Evolutionary conservation across 306 rosid species (phyloP), one percentile per base, ranked within the genome.

Genomic region (Oemleria cerasiformis): DNA sequence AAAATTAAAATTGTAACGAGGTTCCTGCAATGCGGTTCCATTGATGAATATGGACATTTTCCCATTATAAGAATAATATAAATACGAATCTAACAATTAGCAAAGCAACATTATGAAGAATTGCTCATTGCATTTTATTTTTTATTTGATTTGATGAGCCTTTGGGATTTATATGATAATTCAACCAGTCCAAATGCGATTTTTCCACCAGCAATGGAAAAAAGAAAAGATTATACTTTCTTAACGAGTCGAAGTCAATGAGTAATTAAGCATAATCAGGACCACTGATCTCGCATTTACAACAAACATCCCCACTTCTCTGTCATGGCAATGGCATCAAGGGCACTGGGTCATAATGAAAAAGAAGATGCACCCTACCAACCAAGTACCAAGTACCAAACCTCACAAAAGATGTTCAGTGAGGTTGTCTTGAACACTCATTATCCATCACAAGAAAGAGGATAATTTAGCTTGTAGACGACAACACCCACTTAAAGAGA

Each of bases 381-480:
- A 25, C 30, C 30, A 25, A 1, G 30, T 25, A 25, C 30, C 30
- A 51, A 51, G 23, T 5, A 21, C 11, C 4, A 7, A 8, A 4
- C 13, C 6, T 20, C 34, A 41, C 51, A 70, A 55, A 70, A n/a
- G 9, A 20, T 11, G 51, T 70, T 40, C 64, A 12, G 13, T 68
- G 14, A 19, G n/a, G 49, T 19, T 68, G 17, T 51, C 51, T 51
- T 2, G 36, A 53, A 68, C 62, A 68, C 19, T 63, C 80, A 77
- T 47, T 30, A 50, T 25, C 55, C 73, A 59, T 53, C 59, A 59
- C 17, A 47, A n/a, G 40, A 38, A 49, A 5, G 36, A 30, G 55
- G 42, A 74, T 65, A 59, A 75, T 17, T 21, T 10, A 21, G 21
- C 66, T 62, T 50, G 64, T 13, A 76, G 63, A 65, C 34, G 47